Evolutionary conservation across 116 monocot species (phyloP).

Genomic region (Trichopus zeylanicus): DNA sequence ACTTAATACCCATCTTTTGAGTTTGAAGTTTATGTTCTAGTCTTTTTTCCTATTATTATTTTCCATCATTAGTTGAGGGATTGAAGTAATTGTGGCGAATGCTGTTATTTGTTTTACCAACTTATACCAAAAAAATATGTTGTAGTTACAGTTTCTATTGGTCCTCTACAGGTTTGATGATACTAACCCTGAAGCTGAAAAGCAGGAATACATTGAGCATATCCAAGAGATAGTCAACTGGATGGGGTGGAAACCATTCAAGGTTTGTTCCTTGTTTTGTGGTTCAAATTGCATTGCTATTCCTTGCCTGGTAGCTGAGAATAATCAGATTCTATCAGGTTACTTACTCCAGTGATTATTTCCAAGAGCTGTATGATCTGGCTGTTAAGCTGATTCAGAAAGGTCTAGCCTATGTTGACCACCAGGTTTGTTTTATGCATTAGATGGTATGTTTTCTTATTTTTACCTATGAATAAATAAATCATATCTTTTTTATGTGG

Average conservation of each 20-base stretch:
- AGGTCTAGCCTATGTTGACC: conserved; percentile 93
- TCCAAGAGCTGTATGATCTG: conserved; percentile 78
- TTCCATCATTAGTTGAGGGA: no score
- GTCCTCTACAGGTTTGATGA: conserved; percentile 74
- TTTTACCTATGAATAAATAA: no score
- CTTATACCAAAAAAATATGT: not conserved
- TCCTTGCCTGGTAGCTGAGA: conserved; percentile 3
- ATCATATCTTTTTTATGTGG: no score
- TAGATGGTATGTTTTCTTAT: no score
- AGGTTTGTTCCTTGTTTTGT: conserved; percentile 34
- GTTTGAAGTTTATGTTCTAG: no score
- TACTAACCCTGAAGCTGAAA: conserved; percentile 97
- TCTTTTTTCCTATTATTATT: no score
- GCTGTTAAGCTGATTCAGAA: conserved; percentile 75
- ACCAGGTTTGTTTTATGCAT: conserved; percentile 54
- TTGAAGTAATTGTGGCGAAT: not conserved
- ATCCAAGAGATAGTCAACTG: conserved; percentile 89
- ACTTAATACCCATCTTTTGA: no score
- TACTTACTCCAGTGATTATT: conserved; percentile 93
- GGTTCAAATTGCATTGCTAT: not conserved
- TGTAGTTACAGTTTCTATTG: not conserved
- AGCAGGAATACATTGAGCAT: conserved; percentile 87
- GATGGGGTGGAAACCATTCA: conserved; percentile 94
- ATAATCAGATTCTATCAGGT: conserved; percentile 37
- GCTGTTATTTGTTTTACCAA: not conserved